phyloP scores from a whole-genome alignment of 2,329 filamentous ascomycete species.

The Scedosporium boydii region DNA sequence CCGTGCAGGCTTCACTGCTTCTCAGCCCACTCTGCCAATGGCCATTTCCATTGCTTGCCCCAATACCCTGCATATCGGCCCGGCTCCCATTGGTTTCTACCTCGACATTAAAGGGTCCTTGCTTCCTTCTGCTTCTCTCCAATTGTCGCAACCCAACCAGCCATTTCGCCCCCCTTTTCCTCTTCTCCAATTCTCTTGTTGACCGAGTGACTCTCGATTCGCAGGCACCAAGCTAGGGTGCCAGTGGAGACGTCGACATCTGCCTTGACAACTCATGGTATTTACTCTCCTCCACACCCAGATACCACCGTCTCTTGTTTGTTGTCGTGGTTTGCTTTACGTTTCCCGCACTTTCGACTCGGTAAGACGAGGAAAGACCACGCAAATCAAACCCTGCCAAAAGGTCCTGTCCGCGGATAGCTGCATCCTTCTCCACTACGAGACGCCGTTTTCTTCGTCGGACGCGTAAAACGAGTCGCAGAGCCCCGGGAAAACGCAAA shows the following conservation, averaged over 20 bases:
- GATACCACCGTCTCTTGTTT: neutral
- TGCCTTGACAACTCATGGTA: neutral
- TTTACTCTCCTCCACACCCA: neutral
- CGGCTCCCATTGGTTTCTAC: neutral
- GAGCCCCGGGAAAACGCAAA: neutral
- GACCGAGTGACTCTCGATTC: neutral
- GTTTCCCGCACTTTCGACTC: neutral
- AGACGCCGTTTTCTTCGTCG: neutral
- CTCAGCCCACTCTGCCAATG: neutral
- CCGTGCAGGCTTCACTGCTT: neutral
- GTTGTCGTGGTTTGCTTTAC: conserved; percentile 4
- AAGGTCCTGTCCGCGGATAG: neutral
- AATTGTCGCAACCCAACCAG: neutral
- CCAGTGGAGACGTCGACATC: neutral
- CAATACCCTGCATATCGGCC: conserved; percentile 2
- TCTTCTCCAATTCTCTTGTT: neutral
- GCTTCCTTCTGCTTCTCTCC: neutral
- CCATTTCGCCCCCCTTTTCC: neutral
- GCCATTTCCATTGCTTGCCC: neutral
- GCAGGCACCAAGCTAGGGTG: neutral
- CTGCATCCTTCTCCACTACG: neutral
- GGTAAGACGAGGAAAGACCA: neutral
- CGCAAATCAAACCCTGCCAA: neutral
- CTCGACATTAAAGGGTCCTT: neutral
- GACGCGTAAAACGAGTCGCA: neutral